Percentiles rank a stretch among this genome's conserved stretches.
Evolutionary conservation across 495 filamentous ascomycete genomes (phyloP).

Genomic region (Wilcoxina mikolae): DNA sequence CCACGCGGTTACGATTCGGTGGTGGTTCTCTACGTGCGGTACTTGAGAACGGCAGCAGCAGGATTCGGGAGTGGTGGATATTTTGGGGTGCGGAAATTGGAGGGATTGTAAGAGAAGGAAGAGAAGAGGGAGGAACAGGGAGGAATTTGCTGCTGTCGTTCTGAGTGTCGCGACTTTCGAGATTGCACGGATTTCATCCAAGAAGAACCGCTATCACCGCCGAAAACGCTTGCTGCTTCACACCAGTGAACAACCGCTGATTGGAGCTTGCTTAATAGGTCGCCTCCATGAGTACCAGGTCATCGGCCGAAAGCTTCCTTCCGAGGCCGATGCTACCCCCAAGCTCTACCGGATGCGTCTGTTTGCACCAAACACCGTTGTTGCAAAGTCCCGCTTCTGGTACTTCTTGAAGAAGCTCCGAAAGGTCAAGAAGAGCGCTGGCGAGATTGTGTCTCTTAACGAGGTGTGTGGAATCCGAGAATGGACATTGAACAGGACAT

Average conservation of each 20-base stretch:
- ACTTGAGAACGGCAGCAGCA: slow-evolving; percentile 8
- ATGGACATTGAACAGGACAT: background rate
- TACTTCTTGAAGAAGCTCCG: slow-evolving; percentile 97
- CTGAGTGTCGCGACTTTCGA: background rate
- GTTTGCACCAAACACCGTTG: slow-evolving; percentile 91
- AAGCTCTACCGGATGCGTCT: slow-evolving; percentile 99
- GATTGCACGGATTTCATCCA: slow-evolving; percentile 2
- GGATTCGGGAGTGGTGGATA: slow-evolving; percentile 6
- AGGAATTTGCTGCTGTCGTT: slow-evolving; percentile 7
- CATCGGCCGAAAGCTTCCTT: slow-evolving; percentile 96
- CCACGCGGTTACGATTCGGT: slow-evolving; percentile 29
- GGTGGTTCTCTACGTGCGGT: slow-evolving; percentile 8
- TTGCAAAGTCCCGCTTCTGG: slow-evolving; percentile 99
- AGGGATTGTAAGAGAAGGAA: slow-evolving; percentile 5
- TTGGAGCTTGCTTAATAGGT: slow-evolving; percentile 35
- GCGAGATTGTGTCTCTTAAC: slow-evolving; percentile 95
- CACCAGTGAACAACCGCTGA: background rate
- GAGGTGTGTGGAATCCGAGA: slow-evolving; percentile 66
- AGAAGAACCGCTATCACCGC: background rate
- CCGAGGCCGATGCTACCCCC: slow-evolving; percentile 83
- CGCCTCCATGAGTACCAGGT: slow-evolving; percentile 99
- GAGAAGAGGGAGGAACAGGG: background rate
- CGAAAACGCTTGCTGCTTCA: background rate
- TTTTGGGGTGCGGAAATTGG: background rate
- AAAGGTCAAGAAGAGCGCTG: slow-evolving; percentile 99